Base-by-base conservation (phyloP, 495 filamentous ascomycete species). In the Aspergillus ostianus region DNA sequence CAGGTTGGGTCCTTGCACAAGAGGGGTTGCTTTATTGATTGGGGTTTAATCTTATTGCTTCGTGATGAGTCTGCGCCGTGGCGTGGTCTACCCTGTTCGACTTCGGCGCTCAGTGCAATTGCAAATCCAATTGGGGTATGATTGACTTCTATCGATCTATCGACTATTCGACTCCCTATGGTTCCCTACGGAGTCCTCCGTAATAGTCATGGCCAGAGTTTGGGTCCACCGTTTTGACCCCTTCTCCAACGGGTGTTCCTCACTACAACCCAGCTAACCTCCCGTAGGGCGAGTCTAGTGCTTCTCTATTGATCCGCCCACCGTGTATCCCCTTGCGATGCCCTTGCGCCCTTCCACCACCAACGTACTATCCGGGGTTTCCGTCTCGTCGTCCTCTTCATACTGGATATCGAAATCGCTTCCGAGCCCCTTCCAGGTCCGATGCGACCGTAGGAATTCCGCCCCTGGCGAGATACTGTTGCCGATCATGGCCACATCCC, bases 381-480 rank as follows among this genome's bases (percentile, higher is more conserved):
- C 57, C 23, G 13, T 3, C 30, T 58, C 64, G 10, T 84, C 78
- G 13, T 84, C 80, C 10, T 88, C 80, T 12, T 88, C 85, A 64
- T 91, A 87, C 51, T 77, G 78, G 29, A 87, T 80, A 47, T 82
- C 80, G 59, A 91, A 94, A 71, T 98, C 94, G 58, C 87, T 95
- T 0, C 94, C 95, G 27, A 99, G 72, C 0, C 94, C 94, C 69
- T 86, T 89, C 94, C 94, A 99, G 7, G 89, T 95, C 57, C 94
- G 73, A 65, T 92, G 88, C 12, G 86, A 88, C 47, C 85, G 82
- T 58, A 98, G 71, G 66, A 84, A 97, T 73, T 96, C 90, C 5
- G 95, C 94, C 1, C 89, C 94, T 4, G 95, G 95, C 23, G 93
- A 97, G n/a, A 87, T 77, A 0, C 90, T 82, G 6, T 90, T 88